These are phyloP conservation scores for Coniochaeta sp. DNA, from an alignment of 2,329 filamentous ascomycete species.

Conservation along the genomic window DNA sequence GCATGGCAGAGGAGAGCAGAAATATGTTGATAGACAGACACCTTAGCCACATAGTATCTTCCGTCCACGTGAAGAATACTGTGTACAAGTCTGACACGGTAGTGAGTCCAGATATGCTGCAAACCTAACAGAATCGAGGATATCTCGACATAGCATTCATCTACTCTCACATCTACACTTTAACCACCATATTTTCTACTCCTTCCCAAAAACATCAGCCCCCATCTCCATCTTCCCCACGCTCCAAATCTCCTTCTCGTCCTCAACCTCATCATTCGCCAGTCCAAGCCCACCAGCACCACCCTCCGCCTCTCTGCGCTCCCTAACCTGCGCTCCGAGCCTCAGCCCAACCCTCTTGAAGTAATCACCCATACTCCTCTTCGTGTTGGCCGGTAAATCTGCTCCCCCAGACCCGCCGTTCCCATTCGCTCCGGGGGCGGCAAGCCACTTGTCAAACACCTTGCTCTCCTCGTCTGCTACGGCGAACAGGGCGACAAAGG, in stretches of 20 bases:
- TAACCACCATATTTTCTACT: too few species aligned
- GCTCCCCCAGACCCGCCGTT: slow-evolving; percentile 20
- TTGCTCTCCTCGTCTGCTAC: slow-evolving; percentile 81
- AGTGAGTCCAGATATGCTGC: too few species aligned
- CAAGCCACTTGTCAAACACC: slow-evolving; percentile 88
- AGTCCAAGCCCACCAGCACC: slow-evolving; percentile 79
- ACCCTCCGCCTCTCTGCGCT: slow-evolving; percentile 86
- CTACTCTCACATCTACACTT: too few species aligned
- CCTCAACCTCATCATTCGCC: slow-evolving; percentile 85
- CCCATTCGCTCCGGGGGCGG: slow-evolving; percentile 42
- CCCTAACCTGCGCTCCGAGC: slow-evolving; percentile 77
- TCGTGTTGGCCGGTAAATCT: slow-evolving; percentile 62
- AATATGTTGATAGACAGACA: too few species aligned
- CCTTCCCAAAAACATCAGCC: slow-evolving; percentile 49
- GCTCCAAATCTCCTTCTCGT: slow-evolving; percentile 93
- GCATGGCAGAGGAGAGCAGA: background rate
- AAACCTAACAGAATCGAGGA: too few species aligned
- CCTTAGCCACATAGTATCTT: too few species aligned
- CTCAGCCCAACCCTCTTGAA: slow-evolving; percentile 88
- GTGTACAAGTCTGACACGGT: too few species aligned
- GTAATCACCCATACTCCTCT: slow-evolving; percentile 92
- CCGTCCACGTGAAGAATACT: too few species aligned
- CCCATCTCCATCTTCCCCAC: slow-evolving; percentile 80
- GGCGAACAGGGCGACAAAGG: slow-evolving; percentile 84
- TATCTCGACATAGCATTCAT: too few species aligned